Percentiles rank a stretch among this genome's conserved stretches.
Evolutionary conservation across 1,139 yeast species (phyloP).

Genomic region (Hansenula lynferdii): DNA sequence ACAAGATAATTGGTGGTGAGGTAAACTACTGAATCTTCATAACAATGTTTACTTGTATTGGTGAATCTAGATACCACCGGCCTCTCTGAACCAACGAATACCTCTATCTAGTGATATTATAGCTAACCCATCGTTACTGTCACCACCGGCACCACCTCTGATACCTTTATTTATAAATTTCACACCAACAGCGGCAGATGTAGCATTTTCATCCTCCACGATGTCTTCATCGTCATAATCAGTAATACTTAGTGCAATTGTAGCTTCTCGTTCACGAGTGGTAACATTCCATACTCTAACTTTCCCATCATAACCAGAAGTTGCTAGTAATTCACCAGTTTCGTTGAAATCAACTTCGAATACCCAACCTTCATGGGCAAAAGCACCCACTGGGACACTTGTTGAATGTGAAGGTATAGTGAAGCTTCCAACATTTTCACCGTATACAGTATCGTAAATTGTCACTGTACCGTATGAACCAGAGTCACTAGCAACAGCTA

Average conservation of each 20-base stretch:
- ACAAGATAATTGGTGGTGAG: too few relatives aligned
- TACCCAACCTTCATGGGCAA: constrained; percentile 90
- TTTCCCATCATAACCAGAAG: constrained; percentile 79
- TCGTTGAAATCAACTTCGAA: constrained; percentile 75
- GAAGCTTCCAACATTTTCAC: constrained; percentile 78
- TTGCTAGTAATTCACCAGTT: constrained; percentile 67
- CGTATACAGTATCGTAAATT: constrained; percentile 77
- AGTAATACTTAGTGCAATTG: constrained; percentile 54
- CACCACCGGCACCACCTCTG: constrained; percentile 64
- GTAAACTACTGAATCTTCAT: too few relatives aligned
- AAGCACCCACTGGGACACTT: constrained; percentile 52
- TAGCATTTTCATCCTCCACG: constrained; percentile 32
- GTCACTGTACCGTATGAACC: constrained; percentile 74
- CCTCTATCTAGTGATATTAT: constrained; percentile 83
- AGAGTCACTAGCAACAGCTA: constrained; percentile 86
- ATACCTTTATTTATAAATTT: constrained; percentile 56
- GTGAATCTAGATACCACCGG: constrained; percentile 58
- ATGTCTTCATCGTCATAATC: constrained; percentile 58
- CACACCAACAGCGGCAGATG: constrained; percentile 42
- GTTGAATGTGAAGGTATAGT: constrained; percentile 63
- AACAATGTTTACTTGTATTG: constrained; percentile 36
- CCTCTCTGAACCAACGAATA: constrained; percentile 94
- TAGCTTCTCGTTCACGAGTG: constrained; percentile 70
- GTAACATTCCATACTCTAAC: constrained; percentile 84
- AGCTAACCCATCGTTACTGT: constrained; percentile 74